phyloP scores from a whole-genome alignment of 2,329 filamentous ascomycete species.

The Mycocentrospora acerina region DNA sequence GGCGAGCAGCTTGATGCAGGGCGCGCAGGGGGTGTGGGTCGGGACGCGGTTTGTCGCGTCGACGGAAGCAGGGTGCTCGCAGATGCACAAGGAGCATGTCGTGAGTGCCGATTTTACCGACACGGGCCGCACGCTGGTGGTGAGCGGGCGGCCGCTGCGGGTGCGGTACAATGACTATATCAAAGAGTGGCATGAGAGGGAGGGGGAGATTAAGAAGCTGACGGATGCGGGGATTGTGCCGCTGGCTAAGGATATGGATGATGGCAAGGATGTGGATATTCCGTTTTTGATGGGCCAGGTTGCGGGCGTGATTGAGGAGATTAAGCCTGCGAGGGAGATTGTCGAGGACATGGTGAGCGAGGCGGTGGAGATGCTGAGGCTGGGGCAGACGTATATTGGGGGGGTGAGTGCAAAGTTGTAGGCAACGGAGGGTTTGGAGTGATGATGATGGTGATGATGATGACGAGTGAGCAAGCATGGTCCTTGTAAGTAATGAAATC shows the following conservation, averaged over 20 bases:
- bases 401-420: slow-evolving; percentile 39
- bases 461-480: no score
- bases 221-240: slow-evolving; percentile 78
- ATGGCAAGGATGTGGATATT: slow-evolving; percentile 78
- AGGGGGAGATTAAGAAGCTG: slow-evolving; percentile 72
- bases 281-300: slow-evolving; percentile 96
- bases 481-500: no score
- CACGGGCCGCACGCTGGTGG: slow-evolving; percentile 78
- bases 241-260: slow-evolving; percentile 77
- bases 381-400: slow-evolving; percentile 39
- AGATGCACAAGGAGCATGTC: slow-evolving; percentile 81
- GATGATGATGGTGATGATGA: no score
- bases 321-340: slow-evolving; percentile 81
- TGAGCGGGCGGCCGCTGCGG: slow-evolving; percentile 79
- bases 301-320: slow-evolving; percentile 71
- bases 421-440: neutral
- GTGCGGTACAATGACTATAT: slow-evolving; percentile 84
- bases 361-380: slow-evolving; percentile 41
- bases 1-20: slow-evolving; percentile 82
- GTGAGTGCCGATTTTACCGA: slow-evolving; percentile 77
- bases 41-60: slow-evolving; percentile 89
- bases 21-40: slow-evolving; percentile 88
- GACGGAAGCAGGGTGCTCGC: slow-evolving; percentile 76
- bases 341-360: slow-evolving; percentile 80
- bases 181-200: slow-evolving; percentile 73